Evolutionary conservation across 257 asterid species (phyloP), one percentile per base, ranked within the genome.

Genomic region (Galeopsis tetrahit): DNA sequence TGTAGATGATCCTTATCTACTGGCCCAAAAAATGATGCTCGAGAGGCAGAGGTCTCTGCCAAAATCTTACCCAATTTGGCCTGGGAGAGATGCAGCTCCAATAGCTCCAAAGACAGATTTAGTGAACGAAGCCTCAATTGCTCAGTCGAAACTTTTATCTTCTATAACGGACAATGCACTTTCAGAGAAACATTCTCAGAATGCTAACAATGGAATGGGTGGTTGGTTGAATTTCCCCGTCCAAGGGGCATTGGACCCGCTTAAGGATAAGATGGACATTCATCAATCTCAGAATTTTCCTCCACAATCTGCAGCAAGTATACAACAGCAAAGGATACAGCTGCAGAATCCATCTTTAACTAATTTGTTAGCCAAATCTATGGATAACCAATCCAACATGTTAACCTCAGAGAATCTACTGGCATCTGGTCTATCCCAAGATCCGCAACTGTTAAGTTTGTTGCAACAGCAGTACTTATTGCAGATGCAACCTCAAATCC

Each of bases 391-490:
- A 74, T 55, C 93, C 61, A 81, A 77, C 70, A 60, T 83, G 71
- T 84, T 81, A 72, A 76, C 88, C 53, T 64, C 91, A 7, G 98
- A 93, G 48, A 87, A 80, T 52, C 79, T 82, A 63, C 82, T 84
- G 34, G 31, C 89, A 43, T 71, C 97, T 70, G 86, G 87, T 67
- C 51, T 85, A 11, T 66, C 96, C 71, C 97, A 95, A 75, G 98
- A 95, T 75, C 96, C 93, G 7, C 99, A 90, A 68, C 65, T 91
- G 32, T 68, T 90, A 36, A 85, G 83, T 82, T 74, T 95, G 84
- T 82, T 90, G 80, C 99, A 92, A 73, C 97, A 95, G 68, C 98
- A 92, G 81, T 91, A 88, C 65, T 70, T 86, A 80, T 53, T 84
- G 83, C 97, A 88, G 82, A 71, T 83, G 13, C 98, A 92, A 44